Evolutionary conservation across 1,284 basidiomycete genomes (phyloP).

Genomic region (Trametes sp.): DNA sequence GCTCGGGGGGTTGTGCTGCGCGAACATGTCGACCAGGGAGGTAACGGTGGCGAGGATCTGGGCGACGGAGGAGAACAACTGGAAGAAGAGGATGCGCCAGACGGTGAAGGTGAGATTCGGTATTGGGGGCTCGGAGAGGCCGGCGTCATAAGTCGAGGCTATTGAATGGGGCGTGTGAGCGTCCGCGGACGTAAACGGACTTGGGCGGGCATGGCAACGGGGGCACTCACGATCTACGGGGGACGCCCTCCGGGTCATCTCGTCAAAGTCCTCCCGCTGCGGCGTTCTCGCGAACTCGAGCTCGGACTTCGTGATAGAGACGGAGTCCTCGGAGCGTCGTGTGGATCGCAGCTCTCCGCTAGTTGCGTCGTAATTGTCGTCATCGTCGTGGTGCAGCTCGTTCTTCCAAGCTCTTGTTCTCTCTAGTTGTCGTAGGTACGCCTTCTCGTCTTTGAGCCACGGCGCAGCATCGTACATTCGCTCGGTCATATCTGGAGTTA

Average conservation of each 20-base stretch:
- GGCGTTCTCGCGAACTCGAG: constrained; percentile 35
- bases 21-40: constrained; percentile 55
- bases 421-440: constrained; percentile 24
- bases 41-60: constrained; percentile 58
- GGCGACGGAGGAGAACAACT: constrained; percentile 36
- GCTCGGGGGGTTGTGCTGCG: constrained; percentile 42
- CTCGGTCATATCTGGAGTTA: constrained; percentile 24
- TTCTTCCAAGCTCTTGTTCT: constrained; percentile 13
- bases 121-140: constrained; percentile 27
- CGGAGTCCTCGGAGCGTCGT: constrained; percentile 30
- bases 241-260: constrained; percentile 26
- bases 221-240: constrained; percentile 28
- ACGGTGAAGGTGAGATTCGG: constrained; percentile 28
- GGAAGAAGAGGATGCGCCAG: constrained; percentile 41
- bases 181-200: constrained; percentile 13
- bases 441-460: constrained; percentile 31
- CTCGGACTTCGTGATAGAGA: constrained; percentile 36
- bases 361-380: constrained; percentile 33
- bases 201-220: constrained; percentile 12
- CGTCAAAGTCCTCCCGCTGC: constrained; percentile 24
- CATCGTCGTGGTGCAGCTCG: constrained; percentile 17
- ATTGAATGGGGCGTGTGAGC: constrained; percentile 14
- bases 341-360: constrained; percentile 38
- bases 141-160: constrained; percentile 31
- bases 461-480: constrained; percentile 29